Base-by-base conservation (phyloP, 768 basidiomycete genomes). In the Flagelloscypha sp. region DNA sequence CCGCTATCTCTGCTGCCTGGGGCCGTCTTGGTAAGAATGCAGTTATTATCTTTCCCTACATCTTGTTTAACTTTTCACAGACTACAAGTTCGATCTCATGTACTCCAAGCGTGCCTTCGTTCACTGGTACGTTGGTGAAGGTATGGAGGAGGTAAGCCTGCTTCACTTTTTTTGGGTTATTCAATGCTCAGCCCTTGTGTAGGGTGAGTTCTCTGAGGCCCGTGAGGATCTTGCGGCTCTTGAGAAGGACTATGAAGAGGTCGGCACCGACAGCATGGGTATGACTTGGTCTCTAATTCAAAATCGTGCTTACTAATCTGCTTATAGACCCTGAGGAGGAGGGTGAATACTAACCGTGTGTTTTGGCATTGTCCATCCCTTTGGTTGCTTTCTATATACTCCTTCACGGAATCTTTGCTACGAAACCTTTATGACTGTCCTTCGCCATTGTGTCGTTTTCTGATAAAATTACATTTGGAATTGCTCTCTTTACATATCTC, bases 201-300 rank as follows among this genome's bases (percentile, higher is more conserved):
- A 77, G 74, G 94, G 94, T 57, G 94, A 99, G 66, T 97, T 98
- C 68, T 93, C 89, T 13, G 94, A 97, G 68, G 94, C 94, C 13
- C 84, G 94, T 41, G 95, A 99, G 66, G 94, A 99, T 58, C 81
- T 99, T 39, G 95, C 94, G n/a, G 94, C 94, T n/a, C 79, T 99
- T 37, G 94, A 97, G 72, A 95, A 90, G 61, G 89, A 90, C 47
- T 92, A 90, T 50, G 87, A 89, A 57, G 88, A 95, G 57, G 89
- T 81, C 46, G 74, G 78, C 35, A 66, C 63, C 19, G 63, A 65
- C 51, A n/a, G n/a, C n/a, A n/a, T n/a, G n/a, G n/a, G n/a, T n/a
- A n/a, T n/a, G n/a, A n/a, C n/a, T n/a, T n/a, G n/a, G n/a, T n/a
- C n/a, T n/a, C n/a, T n/a, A n/a, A n/a, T n/a, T n/a, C n/a, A n/a